Evolutionary conservation across 202 grass and related monocot species (phyloP), one percentile per base, ranked within the genome.

Genomic region (Elaeis oleifera): DNA sequence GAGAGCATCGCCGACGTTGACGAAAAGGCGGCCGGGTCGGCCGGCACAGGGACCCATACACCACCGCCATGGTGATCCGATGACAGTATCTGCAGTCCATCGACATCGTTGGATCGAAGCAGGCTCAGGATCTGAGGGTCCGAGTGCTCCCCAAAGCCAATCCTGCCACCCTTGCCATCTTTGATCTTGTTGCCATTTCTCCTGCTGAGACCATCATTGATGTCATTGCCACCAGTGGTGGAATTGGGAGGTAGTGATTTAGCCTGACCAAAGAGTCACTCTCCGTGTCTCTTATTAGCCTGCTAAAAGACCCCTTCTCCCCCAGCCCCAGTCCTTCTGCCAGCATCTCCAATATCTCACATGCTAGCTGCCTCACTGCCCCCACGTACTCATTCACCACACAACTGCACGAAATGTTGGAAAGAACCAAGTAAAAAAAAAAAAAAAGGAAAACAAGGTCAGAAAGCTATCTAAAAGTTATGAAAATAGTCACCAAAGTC

Each of bases 51-150:
- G 9, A 88, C 76, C 92, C 88, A 97, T n/a, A 54, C 26, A 4
- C 16, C 59, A 11, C 20, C n/a, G 0, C 56, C 69, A 0, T 58
- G 63, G 21, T 51, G 11, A 17, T 61, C 22, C 3, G 69, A 77
- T 17, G 71, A 39, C 22, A 85, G 71, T 56, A 97, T 64, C 65
- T 97, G 92, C 28, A 97, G 74, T 49, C 92, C 92, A 24, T 84
- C 79, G 16, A 84, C 87, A 18, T 89, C 74, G 60, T 92, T 97
- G 19, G 88, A 86, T 0, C 82, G 53, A 53, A 97, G 84, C 6
- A 92, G n/a, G 32, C 88, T 97, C 17, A 97, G 69, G 53, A 97
- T 86, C 66, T 92, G 92, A n/a, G 82, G 88, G 69, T 92, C 92
- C 0, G 88, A 68, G 60, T 97, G 92, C 82, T 97, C 92, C 6